Percentiles rank a stretch among this genome's conserved stretches.
Evolutionary conservation across 2,329 filamentous ascomycete species (phyloP).

Genomic region (Beauveria sp.): DNA sequence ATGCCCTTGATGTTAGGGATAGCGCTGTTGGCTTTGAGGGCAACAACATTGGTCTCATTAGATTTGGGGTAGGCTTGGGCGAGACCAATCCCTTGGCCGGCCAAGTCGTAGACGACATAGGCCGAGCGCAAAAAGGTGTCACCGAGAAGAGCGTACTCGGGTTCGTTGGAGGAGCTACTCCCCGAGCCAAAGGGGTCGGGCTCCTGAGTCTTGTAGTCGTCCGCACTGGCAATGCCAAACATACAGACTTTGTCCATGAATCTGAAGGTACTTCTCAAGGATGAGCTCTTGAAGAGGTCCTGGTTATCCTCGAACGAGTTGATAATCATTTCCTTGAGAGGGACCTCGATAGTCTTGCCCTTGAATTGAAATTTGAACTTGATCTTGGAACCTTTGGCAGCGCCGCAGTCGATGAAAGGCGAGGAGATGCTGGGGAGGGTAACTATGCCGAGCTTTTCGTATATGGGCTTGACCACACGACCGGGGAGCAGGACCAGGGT

Average conservation of each 20-base stretch:
- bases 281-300: constrained; percentile 31
- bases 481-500: constrained; percentile 63
- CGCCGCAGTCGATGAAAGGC: constrained; percentile 44
- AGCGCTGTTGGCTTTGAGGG: constrained; percentile 31
- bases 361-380: constrained; percentile 27
- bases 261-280: constrained; percentile 24
- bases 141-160: constrained; percentile 43
- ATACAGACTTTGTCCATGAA: constrained; percentile 41
- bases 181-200: constrained; percentile 12
- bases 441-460: constrained; percentile 45
- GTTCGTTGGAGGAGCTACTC: not conserved
- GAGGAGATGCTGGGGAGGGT: constrained; percentile 29
- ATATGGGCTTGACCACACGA: constrained; percentile 43
- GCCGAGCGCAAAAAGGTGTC: constrained; percentile 51
- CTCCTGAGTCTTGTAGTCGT: constrained; percentile 23
- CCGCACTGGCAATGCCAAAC: constrained; percentile 44
- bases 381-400: constrained; percentile 33
- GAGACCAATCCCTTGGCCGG: constrained; percentile 41
- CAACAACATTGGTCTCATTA: constrained; percentile 35
- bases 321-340: constrained; percentile 46
- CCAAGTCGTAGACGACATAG: constrained; percentile 50
- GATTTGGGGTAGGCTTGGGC: constrained; percentile 46
- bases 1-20: constrained; percentile 40
- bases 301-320: constrained; percentile 32
- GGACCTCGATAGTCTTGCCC: constrained; percentile 39